Percentiles rank a stretch among this genome's conserved stretches.
phyloP scores from a whole-genome alignment of 2,329 filamentous ascomycete genomes.

The Diaporthe vexans region DNA sequence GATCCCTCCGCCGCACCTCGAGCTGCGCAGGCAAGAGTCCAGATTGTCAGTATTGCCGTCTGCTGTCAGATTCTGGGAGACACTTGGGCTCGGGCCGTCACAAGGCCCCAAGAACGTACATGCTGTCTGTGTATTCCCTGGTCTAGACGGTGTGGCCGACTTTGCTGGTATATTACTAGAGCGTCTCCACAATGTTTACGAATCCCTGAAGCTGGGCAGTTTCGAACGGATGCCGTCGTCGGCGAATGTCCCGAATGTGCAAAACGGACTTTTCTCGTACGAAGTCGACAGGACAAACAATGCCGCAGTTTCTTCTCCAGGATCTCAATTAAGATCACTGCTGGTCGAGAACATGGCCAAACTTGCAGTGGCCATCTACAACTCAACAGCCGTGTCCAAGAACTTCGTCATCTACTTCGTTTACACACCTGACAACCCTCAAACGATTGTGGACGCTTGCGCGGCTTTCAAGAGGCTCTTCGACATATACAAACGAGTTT shows the following conservation, averaged over 20 bases:
- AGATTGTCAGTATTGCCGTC: slow-evolving; percentile 81
- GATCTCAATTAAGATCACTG: slow-evolving; percentile 60
- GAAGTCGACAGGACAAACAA: slow-evolving; percentile 61
- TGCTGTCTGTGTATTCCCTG: slow-evolving; percentile 79
- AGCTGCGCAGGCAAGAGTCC: slow-evolving; percentile 78
- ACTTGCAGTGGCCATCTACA: slow-evolving; percentile 61
- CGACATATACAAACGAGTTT: slow-evolving; percentile 69
- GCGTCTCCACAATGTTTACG: slow-evolving; percentile 79
- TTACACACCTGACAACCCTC: slow-evolving; percentile 74
- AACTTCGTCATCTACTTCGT: slow-evolving; percentile 84
- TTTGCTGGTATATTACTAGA: slow-evolving; percentile 75
- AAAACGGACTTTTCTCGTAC: slow-evolving; percentile 64
- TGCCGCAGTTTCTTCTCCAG: slow-evolving; percentile 56
- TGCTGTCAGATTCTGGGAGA: slow-evolving; percentile 85
- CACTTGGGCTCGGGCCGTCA: slow-evolving; percentile 79
- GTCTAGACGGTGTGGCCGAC: slow-evolving; percentile 72
- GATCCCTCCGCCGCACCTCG: slow-evolving; percentile 78
- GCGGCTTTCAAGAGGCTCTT: slow-evolving; percentile 81
- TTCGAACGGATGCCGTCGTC: slow-evolving; percentile 66
- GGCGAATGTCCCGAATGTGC: slow-evolving; percentile 52
- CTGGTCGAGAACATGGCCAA: slow-evolving; percentile 64
- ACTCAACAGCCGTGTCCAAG: slow-evolving; percentile 59
- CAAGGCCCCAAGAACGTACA: slow-evolving; percentile 79
- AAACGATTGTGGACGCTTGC: slow-evolving; percentile 78
- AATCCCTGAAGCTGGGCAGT: slow-evolving; percentile 78